Conservation (phyloP, 257 asterid genomes). For the Solanum peruvianum region DNA sequence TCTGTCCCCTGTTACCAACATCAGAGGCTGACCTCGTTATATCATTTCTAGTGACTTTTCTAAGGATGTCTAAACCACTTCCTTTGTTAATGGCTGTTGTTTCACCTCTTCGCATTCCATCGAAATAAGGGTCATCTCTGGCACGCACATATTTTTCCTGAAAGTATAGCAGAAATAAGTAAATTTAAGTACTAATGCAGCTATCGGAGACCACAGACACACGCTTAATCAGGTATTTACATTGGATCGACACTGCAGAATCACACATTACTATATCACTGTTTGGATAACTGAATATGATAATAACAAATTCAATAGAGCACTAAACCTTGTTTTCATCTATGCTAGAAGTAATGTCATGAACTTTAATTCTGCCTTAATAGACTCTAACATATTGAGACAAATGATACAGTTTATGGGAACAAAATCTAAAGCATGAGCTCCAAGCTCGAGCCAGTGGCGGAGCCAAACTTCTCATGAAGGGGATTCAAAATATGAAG, state of each 20-base stretch:
- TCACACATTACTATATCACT: background rate
- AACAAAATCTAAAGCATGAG: background rate
- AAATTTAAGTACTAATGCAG: background rate
- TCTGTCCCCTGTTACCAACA: conserved; percentile 27
- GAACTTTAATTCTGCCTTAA: background rate
- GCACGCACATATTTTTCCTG: conserved; percentile 30
- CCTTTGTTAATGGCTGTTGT: conserved; percentile 26
- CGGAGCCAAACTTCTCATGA: background rate
- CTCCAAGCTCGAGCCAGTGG: background rate
- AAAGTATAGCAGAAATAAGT: background rate
- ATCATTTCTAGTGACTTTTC: conserved; percentile 11
- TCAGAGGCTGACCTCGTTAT: conserved; percentile 40
- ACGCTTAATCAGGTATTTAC: background rate
- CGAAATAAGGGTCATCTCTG: conserved; percentile 54
- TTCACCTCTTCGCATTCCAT: conserved; percentile 66
- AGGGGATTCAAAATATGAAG: background rate
- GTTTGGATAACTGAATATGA: background rate
- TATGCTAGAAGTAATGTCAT: background rate
- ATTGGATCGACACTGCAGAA: background rate
- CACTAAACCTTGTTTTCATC: background rate
- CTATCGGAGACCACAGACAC: background rate
- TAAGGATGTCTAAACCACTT: conserved; percentile 23
- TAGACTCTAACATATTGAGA: background rate
- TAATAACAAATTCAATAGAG: background rate
- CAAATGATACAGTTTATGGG: background rate